These are phyloP conservation scores for Hondaea fermentalgiana DNA, from an alignment of 108 stramenopile genomes.

Conservation along the genomic window DNA sequence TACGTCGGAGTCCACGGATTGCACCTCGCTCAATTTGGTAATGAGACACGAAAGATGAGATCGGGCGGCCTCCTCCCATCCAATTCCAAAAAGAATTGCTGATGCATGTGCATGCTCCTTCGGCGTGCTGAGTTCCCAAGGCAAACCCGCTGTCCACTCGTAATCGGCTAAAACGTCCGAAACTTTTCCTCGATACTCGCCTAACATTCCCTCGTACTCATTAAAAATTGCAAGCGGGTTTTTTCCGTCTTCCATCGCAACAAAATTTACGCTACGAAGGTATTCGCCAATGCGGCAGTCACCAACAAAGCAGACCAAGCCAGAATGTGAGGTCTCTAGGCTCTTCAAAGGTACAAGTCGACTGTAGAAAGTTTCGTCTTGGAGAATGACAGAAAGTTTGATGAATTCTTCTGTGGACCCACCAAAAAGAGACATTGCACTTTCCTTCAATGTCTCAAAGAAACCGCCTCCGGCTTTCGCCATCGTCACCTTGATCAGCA, in stretches of 20 bases:
- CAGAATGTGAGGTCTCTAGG: neutral
- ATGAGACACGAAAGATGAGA: neutral
- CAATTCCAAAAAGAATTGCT: neutral
- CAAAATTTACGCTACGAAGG: neutral
- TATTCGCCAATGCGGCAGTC: neutral
- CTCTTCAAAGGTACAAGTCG: neutral
- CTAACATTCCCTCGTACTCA: neutral
- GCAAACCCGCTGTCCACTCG: neutral
- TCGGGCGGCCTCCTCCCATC: neutral
- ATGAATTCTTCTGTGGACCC: too few relatives aligned
- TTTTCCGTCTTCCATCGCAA: neutral
- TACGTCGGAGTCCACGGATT: neutral
- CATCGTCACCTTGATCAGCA: neutral
- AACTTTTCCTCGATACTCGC: neutral
- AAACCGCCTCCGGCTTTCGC: neutral
- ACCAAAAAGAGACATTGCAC: too few relatives aligned
- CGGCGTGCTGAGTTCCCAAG: neutral
- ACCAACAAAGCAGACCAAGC: neutral
- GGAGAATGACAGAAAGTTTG: neutral
- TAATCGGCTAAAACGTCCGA: neutral
- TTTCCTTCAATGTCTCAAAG: neutral
- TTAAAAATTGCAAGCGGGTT: neutral
- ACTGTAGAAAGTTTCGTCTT: neutral
- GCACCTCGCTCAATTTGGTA: neutral
- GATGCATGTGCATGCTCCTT: neutral